Percentiles rank a stretch among this genome's conserved stretches.
Evolutionary conservation across 257 asterid species (phyloP).

Genomic region (Paraleonurus japonicus): DNA sequence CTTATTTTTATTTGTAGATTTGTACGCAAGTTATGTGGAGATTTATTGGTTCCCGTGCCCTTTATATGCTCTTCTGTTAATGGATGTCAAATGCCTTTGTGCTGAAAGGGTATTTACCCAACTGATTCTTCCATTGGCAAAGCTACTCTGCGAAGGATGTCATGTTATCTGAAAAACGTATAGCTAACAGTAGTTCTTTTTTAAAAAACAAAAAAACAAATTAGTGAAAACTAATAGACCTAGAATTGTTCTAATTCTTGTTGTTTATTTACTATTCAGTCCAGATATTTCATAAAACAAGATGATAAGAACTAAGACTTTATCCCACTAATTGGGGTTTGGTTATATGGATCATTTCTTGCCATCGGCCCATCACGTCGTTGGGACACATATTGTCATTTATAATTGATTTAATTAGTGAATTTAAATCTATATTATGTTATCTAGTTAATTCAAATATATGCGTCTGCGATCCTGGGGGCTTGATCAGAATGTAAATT

Average conservation of each 20-base stretch:
- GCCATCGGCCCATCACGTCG: background rate
- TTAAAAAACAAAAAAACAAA: too few relatives aligned
- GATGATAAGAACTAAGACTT: background rate
- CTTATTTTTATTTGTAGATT: background rate
- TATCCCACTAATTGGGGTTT: background rate
- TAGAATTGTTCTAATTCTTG: background rate
- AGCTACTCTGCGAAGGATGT: background rate
- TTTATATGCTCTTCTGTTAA: conserved; percentile 3
- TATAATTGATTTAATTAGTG: background rate
- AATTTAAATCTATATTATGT: background rate
- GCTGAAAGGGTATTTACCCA: background rate
- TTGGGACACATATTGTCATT: background rate
- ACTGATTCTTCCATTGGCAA: background rate
- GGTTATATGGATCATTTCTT: background rate
- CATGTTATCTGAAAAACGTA: background rate
- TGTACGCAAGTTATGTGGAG: background rate
- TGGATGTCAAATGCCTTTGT: background rate
- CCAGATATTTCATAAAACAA: background rate
- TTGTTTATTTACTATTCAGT: background rate
- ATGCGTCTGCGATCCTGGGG: background rate
- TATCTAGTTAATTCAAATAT: background rate
- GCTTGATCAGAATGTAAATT: background rate
- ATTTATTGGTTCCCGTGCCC: background rate
- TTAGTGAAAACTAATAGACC: background rate
- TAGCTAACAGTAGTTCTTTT: background rate